Evolutionary conservation across 768 basidiomycete species (phyloP), one percentile per base, ranked within the genome.

Genomic region (Trametes cinnabarina): DNA sequence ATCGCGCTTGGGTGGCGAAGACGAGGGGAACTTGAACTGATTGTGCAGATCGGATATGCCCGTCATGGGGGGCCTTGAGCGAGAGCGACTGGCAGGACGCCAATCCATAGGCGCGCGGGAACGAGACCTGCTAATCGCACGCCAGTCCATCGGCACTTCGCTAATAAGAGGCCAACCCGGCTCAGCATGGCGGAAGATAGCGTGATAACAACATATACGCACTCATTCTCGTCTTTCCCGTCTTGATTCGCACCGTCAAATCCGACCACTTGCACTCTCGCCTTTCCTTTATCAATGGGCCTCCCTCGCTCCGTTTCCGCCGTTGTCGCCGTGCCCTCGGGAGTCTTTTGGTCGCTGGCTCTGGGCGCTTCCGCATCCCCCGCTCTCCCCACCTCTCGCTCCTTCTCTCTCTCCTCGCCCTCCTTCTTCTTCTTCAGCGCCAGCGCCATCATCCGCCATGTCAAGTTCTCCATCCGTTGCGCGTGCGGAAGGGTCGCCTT

Each of bases 391-490:
- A 47, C 26, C 19, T 58, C 61, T 55, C 37, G 11, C 37, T 39
- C 37, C 52, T 65, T 68, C 25, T 49, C 56, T 74, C 59, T 83
- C 77, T 56, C 68, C 54, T 88, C 86, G 20, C 88, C 86, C 42
- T 89, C 88, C 73, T 86, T 86, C 76, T 88, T 87, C 81, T 90
- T 96, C 79, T 89, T 88, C 55, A 99, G 76, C 12, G 91, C 92
- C 69, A 99, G 77, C 23, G 94, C 90, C 95, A 98, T 98, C 94
- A 98, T 92, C 58, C 97, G 77, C 96, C 96, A 98, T 0, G 95
- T 97, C 53, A 98, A 72, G 69, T 98, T 98, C 76, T 98, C 97
- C 92, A 99, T 94, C 68, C 95, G 77, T 73, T 94, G 92, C 0
- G 90, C 92, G 69, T 96, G 92, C 28, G 95, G 94, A 55, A 96